Percentiles rank a stretch among this genome's conserved stretches.
Evolutionary conservation across 352 stramenopile species (phyloP).

Genomic region (Globisporangium recalcitrans): DNA sequence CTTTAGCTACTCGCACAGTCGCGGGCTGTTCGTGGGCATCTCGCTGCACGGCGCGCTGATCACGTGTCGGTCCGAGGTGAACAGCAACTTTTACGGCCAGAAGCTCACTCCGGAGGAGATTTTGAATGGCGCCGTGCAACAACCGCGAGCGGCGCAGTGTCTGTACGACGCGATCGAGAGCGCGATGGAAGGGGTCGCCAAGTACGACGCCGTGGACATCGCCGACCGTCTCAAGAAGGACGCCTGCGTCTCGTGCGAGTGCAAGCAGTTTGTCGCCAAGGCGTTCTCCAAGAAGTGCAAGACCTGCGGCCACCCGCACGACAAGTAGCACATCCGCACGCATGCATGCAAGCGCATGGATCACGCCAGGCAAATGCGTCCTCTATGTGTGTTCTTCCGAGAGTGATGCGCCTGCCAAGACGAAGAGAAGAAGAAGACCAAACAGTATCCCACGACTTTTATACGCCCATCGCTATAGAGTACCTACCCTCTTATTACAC

Average conservation of each 20-base stretch:
- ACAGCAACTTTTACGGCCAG: conserved; percentile 94
- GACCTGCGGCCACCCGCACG: conserved; percentile 54
- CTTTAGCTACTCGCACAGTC: conserved; percentile 92
- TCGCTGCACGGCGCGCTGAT: conserved; percentile 92
- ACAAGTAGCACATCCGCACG: conserved; percentile 21
- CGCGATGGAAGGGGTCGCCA: conserved; percentile 63
- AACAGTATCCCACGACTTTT: background rate
- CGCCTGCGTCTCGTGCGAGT: conserved; percentile 48
- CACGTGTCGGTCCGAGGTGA: conserved; percentile 86
- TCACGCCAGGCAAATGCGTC: background rate
- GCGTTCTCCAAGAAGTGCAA: conserved; percentile 80
- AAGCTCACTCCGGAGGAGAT: conserved; percentile 77
- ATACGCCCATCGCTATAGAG: background rate
- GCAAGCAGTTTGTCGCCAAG: conserved; percentile 52
- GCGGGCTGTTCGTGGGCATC: conserved; percentile 91
- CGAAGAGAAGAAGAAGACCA: background rate
- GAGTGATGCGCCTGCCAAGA: too few species aligned
- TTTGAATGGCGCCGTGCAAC: conserved; percentile 49
- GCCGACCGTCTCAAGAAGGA: conserved; percentile 20
- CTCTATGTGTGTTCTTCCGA: background rate
- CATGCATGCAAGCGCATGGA: background rate
- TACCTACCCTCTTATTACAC: background rate
- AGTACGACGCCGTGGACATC: conserved; percentile 38
- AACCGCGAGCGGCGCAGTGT: conserved; percentile 57
- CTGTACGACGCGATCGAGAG: conserved; percentile 74